Evolutionary conservation across 257 asterid genomes (phyloP).

Genomic region (Nicotiana sylvestris): DNA sequence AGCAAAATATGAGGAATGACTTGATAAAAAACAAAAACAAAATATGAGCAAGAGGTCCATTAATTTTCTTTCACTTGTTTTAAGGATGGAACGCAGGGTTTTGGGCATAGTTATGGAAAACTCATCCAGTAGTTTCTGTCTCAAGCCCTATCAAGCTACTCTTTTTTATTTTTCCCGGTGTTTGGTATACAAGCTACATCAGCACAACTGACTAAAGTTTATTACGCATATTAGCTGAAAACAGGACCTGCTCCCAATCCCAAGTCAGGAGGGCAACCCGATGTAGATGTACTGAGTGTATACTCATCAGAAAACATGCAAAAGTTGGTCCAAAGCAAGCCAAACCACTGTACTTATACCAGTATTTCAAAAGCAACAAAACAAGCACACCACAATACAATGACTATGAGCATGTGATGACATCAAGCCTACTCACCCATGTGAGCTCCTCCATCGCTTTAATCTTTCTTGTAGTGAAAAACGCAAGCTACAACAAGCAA

Average conservation of each 20-base stretch:
- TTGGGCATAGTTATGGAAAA: not conserved
- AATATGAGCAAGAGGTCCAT: not conserved
- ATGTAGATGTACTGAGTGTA: not conserved
- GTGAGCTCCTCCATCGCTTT: slow-evolving; percentile 94
- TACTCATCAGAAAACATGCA: not conserved
- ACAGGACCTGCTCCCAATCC: not conserved
- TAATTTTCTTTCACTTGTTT: not conserved
- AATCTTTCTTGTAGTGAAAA: slow-evolving; percentile 76
- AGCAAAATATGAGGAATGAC: not conserved
- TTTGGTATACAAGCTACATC: not conserved
- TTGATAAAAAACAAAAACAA: not conserved
- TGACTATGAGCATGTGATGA: not conserved
- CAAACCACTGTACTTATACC: not conserved
- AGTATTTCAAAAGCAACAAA: not conserved
- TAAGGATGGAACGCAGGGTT: not conserved
- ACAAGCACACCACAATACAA: not conserved
- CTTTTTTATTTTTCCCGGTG: not conserved
- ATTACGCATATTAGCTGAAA: not conserved
- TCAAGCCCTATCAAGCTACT: not conserved
- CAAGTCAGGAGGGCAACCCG: not conserved
- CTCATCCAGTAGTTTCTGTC: not conserved
- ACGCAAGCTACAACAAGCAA: slow-evolving; percentile 63
- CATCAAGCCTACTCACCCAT: slow-evolving; percentile 56
- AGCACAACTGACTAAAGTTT: not conserved
- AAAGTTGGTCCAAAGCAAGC: not conserved